Base-by-base conservation (phyloP, 139 green algal genomes). In the Auxenochlorella pyrenoidosa region DNA sequence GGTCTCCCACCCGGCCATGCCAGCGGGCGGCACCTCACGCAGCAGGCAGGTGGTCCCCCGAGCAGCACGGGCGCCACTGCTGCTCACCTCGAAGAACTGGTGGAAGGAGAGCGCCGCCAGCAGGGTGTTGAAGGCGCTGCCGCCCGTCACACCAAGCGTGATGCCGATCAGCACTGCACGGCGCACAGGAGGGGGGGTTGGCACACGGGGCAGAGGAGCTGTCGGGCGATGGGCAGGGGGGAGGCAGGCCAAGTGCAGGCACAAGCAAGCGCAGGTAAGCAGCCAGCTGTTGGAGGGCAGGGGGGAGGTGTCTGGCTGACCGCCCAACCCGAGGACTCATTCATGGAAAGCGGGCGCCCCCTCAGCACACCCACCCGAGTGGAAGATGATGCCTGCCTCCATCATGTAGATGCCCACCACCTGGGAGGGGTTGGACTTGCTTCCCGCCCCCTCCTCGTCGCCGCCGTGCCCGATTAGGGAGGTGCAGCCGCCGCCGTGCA, bases 381-480 rank as follows among this genome's bases (percentile, higher is more conserved):
- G 91, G 71, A 93, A 90, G 34, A 91, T 82, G 73, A 93, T 88
- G 36, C 89, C 89, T 3, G 83, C 63, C 85, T 93, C 90, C 86
- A 91, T 72, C 40, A 91, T n/a, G 73, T 85, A 77, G 70, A 90
- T 63, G 38, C 70, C 79, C 54, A 86, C 73, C 24, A 79, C 28
- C 54, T 79, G 71, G 76, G 80, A 80, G 43, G 65, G 21, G 76
- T 84, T 76, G 41, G 34, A 8, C 79, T 75, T 60, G 34, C 22
- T 59, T 5, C 10, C 15, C 19, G 79, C 34, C 12, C 26, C 21
- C 16, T 15, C 34, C 22, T n/a, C 10, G 13, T 22, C 36, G 44
- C 51, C 15, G 77, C 21, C 18, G 80, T 87, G 66, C 43, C 26
- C 32, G 54, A 76, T 63, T 28, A 83, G 73, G 30, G 44, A 47